Conservation (phyloP, 768 basidiomycete genomes). For the Trametopsis cervina region DNA sequence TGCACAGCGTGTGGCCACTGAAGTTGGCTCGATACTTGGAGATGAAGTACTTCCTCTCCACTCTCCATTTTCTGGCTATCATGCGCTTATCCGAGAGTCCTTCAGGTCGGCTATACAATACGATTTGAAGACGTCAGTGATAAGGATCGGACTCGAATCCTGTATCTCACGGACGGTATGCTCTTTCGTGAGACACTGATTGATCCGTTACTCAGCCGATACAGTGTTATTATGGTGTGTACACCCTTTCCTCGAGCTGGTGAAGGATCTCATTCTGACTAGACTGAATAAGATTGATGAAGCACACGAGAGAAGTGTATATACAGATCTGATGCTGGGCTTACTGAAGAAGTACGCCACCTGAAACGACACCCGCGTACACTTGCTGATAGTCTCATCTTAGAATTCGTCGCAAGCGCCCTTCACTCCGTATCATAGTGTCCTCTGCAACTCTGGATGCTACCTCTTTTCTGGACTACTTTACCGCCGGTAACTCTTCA, state of each 20-base stretch:
- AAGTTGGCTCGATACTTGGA: slow-evolving; percentile 83
- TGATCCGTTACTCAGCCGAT: slow-evolving; percentile 87
- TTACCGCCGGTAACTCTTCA: slow-evolving; percentile 53
- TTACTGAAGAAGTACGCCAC: slow-evolving; percentile 79
- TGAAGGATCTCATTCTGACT: slow-evolving; percentile 17
- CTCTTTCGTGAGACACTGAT: slow-evolving; percentile 90
- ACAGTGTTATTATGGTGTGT: slow-evolving; percentile 91
- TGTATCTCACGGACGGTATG: slow-evolving; percentile 98
- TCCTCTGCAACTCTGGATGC: slow-evolving; percentile 98
- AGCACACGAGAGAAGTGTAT: slow-evolving; percentile 94
- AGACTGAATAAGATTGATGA: slow-evolving; percentile 72
- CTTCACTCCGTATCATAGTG: slow-evolving; percentile 83
- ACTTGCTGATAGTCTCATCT: slow-evolving; percentile 1
- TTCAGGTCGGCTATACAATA: slow-evolving; percentile 93
- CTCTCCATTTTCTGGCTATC: neutral
- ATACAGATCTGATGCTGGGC: slow-evolving; percentile 90
- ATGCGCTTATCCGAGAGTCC: neutral
- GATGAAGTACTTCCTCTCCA: slow-evolving; percentile 69
- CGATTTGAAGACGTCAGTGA: slow-evolving; percentile 91
- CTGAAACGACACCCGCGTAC: neutral
- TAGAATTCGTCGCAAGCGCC: slow-evolving; percentile 88
- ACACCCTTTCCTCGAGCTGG: neutral
- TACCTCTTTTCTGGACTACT: slow-evolving; percentile 82
- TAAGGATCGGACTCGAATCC: slow-evolving; percentile 79
- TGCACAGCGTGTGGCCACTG: slow-evolving; percentile 84